phyloP scores from a whole-genome alignment of 2,329 filamentous ascomycete genomes.

The Diaporthe nobilis region DNA sequence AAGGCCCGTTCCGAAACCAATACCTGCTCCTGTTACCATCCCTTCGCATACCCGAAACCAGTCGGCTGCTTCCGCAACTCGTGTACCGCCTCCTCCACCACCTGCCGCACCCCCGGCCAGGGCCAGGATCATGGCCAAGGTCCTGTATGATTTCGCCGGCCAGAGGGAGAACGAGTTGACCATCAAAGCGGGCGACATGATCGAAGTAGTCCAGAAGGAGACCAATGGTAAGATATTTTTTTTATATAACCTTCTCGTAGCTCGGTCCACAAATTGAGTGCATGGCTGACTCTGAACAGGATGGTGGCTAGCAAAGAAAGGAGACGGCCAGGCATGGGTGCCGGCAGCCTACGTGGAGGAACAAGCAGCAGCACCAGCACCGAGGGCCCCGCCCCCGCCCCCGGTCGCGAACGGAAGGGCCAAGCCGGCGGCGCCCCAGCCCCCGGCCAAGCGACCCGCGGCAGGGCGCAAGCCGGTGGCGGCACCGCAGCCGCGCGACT shows the following conservation, averaged over 20 bases:
- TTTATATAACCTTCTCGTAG: neutral
- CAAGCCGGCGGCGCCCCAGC: slow-evolving; percentile 82
- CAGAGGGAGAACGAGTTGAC: slow-evolving; percentile 89
- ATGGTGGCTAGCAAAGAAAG: slow-evolving; percentile 94
- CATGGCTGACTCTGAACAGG: slow-evolving; percentile 67
- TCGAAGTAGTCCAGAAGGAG: slow-evolving; percentile 95
- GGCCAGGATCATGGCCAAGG: slow-evolving; percentile 86
- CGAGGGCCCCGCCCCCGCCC: slow-evolving; percentile 74
- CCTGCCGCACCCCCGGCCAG: slow-evolving; percentile 75
- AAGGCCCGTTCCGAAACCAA: slow-evolving; percentile 40
- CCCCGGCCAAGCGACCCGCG: slow-evolving; percentile 84
- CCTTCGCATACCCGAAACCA: slow-evolving; percentile 69
- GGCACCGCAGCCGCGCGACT: slow-evolving; percentile 77
- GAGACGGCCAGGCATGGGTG: slow-evolving; percentile 85
- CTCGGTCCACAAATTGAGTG: neutral
- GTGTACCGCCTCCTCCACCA: slow-evolving; percentile 75
- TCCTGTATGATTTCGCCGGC: slow-evolving; percentile 91
- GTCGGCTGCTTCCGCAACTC: slow-evolving; percentile 64
- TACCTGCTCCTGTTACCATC: slow-evolving; percentile 53
- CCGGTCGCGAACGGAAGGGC: slow-evolving; percentile 65
- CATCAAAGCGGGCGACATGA: slow-evolving; percentile 82
- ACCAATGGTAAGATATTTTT: slow-evolving; percentile 84
- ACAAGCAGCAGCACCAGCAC: slow-evolving; percentile 72
- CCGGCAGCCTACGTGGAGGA: slow-evolving; percentile 96
- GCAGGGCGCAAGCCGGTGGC: slow-evolving; percentile 79